These are phyloP conservation scores for Diaporthe sp. DNA, from an alignment of 2,329 filamentous ascomycete species.

Conservation along the genomic window DNA sequence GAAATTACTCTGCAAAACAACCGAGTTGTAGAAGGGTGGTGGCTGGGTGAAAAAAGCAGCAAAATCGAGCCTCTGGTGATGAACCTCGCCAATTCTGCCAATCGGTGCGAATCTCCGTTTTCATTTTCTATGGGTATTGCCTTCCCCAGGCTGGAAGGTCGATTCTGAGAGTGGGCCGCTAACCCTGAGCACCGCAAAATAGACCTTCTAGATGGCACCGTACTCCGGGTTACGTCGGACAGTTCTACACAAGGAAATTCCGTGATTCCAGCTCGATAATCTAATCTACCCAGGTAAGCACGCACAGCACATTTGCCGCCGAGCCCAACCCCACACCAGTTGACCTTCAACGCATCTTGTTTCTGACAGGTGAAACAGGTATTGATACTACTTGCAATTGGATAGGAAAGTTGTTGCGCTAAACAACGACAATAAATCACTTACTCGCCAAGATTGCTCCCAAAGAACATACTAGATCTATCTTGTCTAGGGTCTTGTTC, in stretches of 20 bases:
- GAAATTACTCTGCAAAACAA: neutral
- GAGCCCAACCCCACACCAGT: neutral
- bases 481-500: conserved; percentile 4
- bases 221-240: neutral
- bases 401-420: neutral
- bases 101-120: too few species aligned
- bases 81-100: neutral
- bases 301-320: neutral
- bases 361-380: neutral
- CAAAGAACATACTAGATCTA: neutral
- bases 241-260: neutral
- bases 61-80: too few species aligned
- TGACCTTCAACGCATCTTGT: neutral
- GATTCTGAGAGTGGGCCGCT: neutral
- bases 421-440: neutral
- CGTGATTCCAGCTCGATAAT: neutral
- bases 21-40: neutral
- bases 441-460: neutral
- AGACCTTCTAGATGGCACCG: neutral
- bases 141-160: neutral
- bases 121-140: neutral
- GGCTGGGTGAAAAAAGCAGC: too few species aligned
- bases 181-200: neutral
- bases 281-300: neutral
- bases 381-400: neutral